Base-by-base conservation (phyloP, 192 early-diverging fungal species). In the Backusella luteola region DNA sequence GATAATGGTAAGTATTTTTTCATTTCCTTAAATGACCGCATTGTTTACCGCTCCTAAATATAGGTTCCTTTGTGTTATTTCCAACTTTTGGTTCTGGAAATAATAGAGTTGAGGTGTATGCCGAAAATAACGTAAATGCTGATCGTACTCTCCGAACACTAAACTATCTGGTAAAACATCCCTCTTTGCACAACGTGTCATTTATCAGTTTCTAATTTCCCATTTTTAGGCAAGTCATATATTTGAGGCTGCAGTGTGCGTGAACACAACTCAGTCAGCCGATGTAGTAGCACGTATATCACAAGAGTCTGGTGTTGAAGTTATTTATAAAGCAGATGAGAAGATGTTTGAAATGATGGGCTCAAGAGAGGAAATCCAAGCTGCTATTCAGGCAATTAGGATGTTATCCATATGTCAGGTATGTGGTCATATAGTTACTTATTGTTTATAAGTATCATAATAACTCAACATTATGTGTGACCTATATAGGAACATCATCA, bases 111-210 rank as follows among this genome's bases (percentile, higher is more conserved):
- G 66, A 78, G 66, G 86, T 93, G 8, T 82, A 85, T 76, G 93
- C 90, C 4, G 89, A 89, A 76, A 87, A 91, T 66, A 75, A 81
- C 21, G 85, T 92, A 2, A 91, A 90, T 71, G 87, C 93, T 26
- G 92, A 93, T 72, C 81, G 93, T n/a, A 88, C 91, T 1, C 84
- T 91, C 66, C 83, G 92, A 39, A 86, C 89, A 4, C 71, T 94
- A 34, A 93, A 90, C 87, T 84, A 86, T 44, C 77, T 95, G 86
- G 92, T 93, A 86, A 72, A 81, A 29, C 56, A 63, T 63, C 56
- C 56, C 56, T 26, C 23, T 63, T 63, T 63, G 56, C 56, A 63
- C 56, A 63, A 63, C 21, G 56, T 63, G 56, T 63, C 56, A 63
- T 63, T 39, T 26, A 67, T 44, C 67, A 34, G 66, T 44, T 41